phyloP scores from a whole-genome alignment of 2,329 filamentous ascomycete genomes.

The Atkinsonella hypoxylon region DNA sequence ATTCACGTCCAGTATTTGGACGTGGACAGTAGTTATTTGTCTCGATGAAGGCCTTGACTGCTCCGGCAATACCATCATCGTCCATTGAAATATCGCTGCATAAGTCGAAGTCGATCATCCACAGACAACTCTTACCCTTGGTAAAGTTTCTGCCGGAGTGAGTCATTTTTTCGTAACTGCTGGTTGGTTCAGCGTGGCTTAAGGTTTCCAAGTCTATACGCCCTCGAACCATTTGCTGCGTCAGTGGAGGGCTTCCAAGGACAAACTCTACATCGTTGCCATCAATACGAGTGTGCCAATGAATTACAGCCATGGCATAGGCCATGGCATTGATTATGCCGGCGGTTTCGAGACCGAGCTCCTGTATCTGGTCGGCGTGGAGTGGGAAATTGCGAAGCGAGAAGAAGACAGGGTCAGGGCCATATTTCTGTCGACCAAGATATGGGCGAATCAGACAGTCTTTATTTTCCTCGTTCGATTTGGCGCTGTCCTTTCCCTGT shows the following conservation, averaged over 20 bases:
- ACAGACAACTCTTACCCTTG: conserved; percentile 15
- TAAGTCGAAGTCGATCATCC: conserved; percentile 37
- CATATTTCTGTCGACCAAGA: conserved; percentile 25
- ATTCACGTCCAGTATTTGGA: no score
- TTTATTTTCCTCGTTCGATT: no score
- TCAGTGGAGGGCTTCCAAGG: conserved; percentile 20
- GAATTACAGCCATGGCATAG: conserved; percentile 34
- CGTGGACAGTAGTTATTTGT: no score
- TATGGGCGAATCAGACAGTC: conserved; percentile 38
- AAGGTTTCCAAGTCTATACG: conserved; percentile 13
- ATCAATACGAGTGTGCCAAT: conserved; percentile 36
- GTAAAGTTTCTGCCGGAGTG: no score
- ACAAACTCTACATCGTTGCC: conserved; percentile 46
- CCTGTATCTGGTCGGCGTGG: conserved; percentile 36
- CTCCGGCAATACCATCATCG: no score
- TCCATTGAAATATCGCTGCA: conserved; percentile 10
- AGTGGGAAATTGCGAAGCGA: conserved; percentile 37
- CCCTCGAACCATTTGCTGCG: neutral
- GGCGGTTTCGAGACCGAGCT: conserved; percentile 21
- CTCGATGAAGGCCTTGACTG: no score
- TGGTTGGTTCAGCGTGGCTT: no score
- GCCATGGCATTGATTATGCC: conserved; percentile 29
- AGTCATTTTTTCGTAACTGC: no score
- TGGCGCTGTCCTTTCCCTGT: no score
- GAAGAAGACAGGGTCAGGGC: conserved; percentile 14